Evolutionary conservation across 2,329 filamentous ascomycete species (phyloP), one percentile per base, ranked within the genome.

Genomic region (Aspergillus tubingensis): DNA sequence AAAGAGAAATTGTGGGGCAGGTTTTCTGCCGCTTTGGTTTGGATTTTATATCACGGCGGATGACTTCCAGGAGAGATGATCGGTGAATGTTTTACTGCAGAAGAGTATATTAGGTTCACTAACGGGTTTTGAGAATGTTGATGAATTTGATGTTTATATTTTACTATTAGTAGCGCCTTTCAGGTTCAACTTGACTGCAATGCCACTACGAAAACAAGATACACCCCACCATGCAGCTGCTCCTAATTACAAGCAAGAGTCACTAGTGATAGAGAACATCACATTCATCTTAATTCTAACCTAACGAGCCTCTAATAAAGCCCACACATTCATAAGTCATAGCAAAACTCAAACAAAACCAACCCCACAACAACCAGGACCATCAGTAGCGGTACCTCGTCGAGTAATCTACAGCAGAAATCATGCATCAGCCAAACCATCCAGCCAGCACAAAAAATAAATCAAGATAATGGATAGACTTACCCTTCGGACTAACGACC

Each of bases 401-500:
- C 38, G 86, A 89, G 71, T 89, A 89, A 72, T 84, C 77, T 79
- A 65, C 8, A 61, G 8, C 54, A 36, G 10, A 36, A 13, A 6
- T 36, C 3, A n/a, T 10, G 32, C 32, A 49, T 63, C 54, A 67
- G 57, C 51, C 21, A 49, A 17, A 17, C 32, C 25, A 51, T 30
- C 8, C 51, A 1, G 5, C 21, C 30, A 36, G 32, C 8, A 21
- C 10, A 1, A 43, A 23, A 19, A 2, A 8, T 21, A 21, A 19
- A 7, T 23, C 2, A 19, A 17, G 27, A 47, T n/a, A 30, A 3
- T 19, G 10, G 1, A 1, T 44, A 19, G 62, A 71, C 67, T 79
- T 82, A 74, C 88, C 93, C 83, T 98, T 99, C 1, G 94, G 95
- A 73, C 92, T 96, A 67, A 98, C 92, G 43, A 99, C 95, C 68